Evolutionary conservation across 768 basidiomycete species (phyloP).

Genomic region (Lentinula aciculospora): DNA sequence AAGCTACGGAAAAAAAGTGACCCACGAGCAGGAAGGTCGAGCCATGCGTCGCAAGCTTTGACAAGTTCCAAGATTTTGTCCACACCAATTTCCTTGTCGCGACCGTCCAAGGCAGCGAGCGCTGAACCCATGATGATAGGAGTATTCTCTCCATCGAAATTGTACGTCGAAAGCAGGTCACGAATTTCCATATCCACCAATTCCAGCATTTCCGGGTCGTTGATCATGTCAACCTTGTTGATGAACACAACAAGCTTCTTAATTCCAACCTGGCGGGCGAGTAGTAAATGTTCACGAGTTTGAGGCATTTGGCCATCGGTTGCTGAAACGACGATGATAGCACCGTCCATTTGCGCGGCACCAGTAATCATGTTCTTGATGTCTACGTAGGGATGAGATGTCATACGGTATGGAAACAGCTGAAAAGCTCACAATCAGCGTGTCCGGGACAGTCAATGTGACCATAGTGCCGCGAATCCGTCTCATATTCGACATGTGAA

Average conservation of each 20-base stretch:
- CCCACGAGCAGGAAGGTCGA: slow-evolving; percentile 88
- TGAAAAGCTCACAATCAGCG: slow-evolving; percentile 70
- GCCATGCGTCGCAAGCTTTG: slow-evolving; percentile 87
- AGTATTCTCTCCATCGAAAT: slow-evolving; percentile 95
- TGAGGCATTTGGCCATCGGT: slow-evolving; percentile 99
- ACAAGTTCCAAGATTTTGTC: slow-evolving; percentile 80
- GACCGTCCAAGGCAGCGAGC: slow-evolving; percentile 87
- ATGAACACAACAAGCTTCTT: slow-evolving; percentile 98
- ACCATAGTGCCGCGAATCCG: slow-evolving; percentile 83
- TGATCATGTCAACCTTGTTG: slow-evolving; percentile 97
- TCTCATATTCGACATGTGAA: slow-evolving; percentile 98
- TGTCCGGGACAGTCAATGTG: slow-evolving; percentile 98
- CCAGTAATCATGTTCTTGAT: slow-evolving; percentile 99
- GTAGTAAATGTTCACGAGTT: slow-evolving; percentile 94
- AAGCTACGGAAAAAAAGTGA: slow-evolving; percentile 11
- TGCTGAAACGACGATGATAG: slow-evolving; percentile 94
- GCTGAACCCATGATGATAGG: slow-evolving; percentile 99
- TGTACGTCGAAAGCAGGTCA: slow-evolving; percentile 85
- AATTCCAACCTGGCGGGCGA: slow-evolving; percentile 97
- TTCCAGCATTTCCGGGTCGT: slow-evolving; percentile 97
- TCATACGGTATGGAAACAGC: no score
- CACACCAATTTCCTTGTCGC: slow-evolving; percentile 72
- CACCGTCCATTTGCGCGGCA: slow-evolving; percentile 96
- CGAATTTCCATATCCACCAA: slow-evolving; percentile 99
- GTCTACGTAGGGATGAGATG: slow-evolving; percentile 38